Conservation (phyloP, 148 eudicot genomes). For the Rhododendron mucronatum region DNA sequence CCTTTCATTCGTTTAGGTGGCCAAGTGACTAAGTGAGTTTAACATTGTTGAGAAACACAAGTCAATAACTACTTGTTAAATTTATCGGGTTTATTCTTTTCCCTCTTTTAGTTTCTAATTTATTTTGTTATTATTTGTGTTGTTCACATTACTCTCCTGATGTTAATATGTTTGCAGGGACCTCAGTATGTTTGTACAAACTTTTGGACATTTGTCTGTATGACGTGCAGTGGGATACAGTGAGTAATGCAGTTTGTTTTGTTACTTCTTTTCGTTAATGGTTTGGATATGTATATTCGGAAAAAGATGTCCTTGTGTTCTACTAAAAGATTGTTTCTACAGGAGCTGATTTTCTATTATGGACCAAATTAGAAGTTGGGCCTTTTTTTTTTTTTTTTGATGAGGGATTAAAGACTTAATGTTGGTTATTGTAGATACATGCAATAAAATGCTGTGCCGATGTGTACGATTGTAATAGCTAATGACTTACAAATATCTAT, state of each 20-base stretch:
- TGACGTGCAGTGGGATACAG: constrained; percentile 92
- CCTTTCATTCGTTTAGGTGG: background rate
- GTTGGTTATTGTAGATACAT: too few relatives aligned
- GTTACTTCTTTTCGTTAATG: background rate
- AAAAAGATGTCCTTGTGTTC: background rate
- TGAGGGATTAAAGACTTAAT: too few relatives aligned
- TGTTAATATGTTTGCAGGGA: constrained; percentile 53
- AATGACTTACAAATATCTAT: too few relatives aligned
- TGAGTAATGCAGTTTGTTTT: constrained; percentile 35
- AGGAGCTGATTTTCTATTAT: background rate
- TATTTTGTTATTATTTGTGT: constrained; percentile 2
- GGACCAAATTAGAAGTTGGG: background rate
- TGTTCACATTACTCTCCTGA: background rate
- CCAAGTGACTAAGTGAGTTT: background rate
- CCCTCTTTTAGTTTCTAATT: background rate
- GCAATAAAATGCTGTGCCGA: too few relatives aligned
- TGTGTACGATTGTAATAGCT: too few relatives aligned
- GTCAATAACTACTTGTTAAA: background rate
- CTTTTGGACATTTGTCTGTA: constrained; percentile 90
- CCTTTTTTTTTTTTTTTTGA: background rate
- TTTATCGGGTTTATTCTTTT: background rate
- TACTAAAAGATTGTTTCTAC: background rate
- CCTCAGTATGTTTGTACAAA: constrained; percentile 92
- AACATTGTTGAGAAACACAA: too few relatives aligned
- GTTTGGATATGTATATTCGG: background rate